phyloP scores from a whole-genome alignment of 352 stramenopile species.

The Globisporangium splendens region DNA sequence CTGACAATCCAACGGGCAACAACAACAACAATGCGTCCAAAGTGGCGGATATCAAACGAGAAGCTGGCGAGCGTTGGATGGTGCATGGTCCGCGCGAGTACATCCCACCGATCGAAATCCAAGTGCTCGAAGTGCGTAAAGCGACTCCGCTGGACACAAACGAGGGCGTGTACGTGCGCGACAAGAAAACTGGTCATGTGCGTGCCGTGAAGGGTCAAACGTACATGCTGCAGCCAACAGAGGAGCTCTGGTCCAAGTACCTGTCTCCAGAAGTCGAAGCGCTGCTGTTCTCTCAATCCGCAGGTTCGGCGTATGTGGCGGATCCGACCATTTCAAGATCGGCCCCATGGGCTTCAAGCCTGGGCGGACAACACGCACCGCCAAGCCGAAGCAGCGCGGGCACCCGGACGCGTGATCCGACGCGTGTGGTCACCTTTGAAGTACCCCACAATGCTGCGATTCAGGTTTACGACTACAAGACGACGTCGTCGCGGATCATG shows the following conservation, averaged over 20 bases:
- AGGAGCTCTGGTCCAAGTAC: constrained; percentile 72
- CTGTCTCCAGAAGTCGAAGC: constrained; percentile 63
- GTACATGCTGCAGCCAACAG: constrained; percentile 80
- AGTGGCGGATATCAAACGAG: constrained; percentile 33
- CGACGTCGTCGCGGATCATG: constrained; percentile 72
- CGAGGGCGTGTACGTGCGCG: constrained; percentile 76
- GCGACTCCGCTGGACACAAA: constrained; percentile 77
- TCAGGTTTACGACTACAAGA: constrained; percentile 86
- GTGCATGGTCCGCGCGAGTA: constrained; percentile 76
- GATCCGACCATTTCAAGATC: constrained; percentile 27
- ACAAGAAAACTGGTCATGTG: constrained; percentile 73
- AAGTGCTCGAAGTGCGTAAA: constrained; percentile 69
- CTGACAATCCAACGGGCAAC: constrained; percentile 5
- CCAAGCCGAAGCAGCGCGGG: not conserved
- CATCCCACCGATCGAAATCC: constrained; percentile 73
- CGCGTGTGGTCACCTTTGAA: constrained; percentile 73
- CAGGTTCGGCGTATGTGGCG: constrained; percentile 56
- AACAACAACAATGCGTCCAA: constrained; percentile 20
- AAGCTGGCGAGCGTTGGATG: constrained; percentile 79
- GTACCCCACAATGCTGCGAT: constrained; percentile 80
- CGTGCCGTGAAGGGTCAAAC: constrained; percentile 70
- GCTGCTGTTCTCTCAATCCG: constrained; percentile 47
- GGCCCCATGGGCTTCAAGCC: constrained; percentile 2
- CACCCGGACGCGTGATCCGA: constrained; percentile 40
- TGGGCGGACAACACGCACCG: not conserved